Evolutionary conservation across 768 basidiomycete species (phyloP).

Genomic region (Mycena leptocephala): DNA sequence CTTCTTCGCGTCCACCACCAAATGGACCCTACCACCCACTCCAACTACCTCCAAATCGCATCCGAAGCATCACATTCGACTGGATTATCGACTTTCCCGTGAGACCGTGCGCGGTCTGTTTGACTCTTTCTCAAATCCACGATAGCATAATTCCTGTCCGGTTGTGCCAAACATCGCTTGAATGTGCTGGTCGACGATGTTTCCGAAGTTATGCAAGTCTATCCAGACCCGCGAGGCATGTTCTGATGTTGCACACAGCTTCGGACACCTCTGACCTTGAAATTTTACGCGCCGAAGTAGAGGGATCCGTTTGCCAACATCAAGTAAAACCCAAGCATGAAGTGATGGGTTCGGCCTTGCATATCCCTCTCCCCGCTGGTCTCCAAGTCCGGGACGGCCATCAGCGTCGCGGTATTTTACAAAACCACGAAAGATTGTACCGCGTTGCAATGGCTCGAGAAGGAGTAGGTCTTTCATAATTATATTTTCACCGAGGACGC

Average conservation of each 20-base stretch:
- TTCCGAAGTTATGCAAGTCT: slow-evolving; percentile 72
- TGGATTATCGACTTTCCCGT: slow-evolving; percentile 86
- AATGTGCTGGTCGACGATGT: slow-evolving; percentile 68
- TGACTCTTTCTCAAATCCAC: too few relatives aligned
- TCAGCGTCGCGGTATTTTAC: slow-evolving; percentile 77
- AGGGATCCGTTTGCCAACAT: slow-evolving; percentile 61
- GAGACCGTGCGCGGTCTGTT: too few relatives aligned
- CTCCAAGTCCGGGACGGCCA: slow-evolving; percentile 59
- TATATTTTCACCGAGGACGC: neutral
- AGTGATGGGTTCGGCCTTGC: slow-evolving; percentile 86
- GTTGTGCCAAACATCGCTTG: slow-evolving; percentile 78
- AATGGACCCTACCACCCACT: slow-evolving; percentile 80
- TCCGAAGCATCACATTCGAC: slow-evolving; percentile 79
- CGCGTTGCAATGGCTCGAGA: slow-evolving; percentile 91
- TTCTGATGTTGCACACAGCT: slow-evolving; percentile 54
- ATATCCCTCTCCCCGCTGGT: slow-evolving; percentile 66
- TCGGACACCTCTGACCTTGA: slow-evolving; percentile 85
- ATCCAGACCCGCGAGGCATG: neutral
- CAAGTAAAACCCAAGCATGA: slow-evolving; percentile 70
- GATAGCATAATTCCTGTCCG: slow-evolving; percentile 72
- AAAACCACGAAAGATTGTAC: slow-evolving; percentile 81
- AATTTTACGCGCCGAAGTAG: slow-evolving; percentile 69
- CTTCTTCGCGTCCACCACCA: too few relatives aligned
- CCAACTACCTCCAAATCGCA: slow-evolving; percentile 82
- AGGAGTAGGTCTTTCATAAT: slow-evolving; percentile 66